phyloP scores from a whole-genome alignment of 345 rosid species.

The Corchorus capsularis region DNA sequence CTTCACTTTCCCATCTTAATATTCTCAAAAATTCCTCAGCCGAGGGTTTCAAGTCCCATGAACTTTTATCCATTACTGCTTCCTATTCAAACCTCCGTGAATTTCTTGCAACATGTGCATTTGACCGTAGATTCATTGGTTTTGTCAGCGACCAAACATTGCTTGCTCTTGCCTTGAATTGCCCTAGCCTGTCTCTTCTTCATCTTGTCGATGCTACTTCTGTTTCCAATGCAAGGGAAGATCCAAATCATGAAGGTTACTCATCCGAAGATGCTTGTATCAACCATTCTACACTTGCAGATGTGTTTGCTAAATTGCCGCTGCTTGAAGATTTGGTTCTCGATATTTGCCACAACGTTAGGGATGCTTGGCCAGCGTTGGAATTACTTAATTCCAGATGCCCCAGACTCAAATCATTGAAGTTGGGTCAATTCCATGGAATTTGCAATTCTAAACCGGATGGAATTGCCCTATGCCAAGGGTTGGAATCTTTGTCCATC shows the following conservation, averaged over 20 bases:
- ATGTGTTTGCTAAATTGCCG: constrained; percentile 35
- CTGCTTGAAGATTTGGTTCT: constrained; percentile 39
- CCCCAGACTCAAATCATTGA: constrained; percentile 31
- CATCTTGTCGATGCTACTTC: constrained; percentile 40
- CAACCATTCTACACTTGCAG: constrained; percentile 14
- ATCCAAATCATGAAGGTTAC: constrained; percentile 30
- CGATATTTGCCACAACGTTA: constrained; percentile 36
- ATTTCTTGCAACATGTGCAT: constrained; percentile 34
- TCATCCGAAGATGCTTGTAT: constrained; percentile 34
- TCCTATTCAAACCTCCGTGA: constrained; percentile 36
- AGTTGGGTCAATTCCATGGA: constrained; percentile 42
- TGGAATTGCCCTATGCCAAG: constrained; percentile 40
- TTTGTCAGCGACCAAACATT: constrained; percentile 40
- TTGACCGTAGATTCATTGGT: constrained; percentile 37
- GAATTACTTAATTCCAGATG: constrained; percentile 35
- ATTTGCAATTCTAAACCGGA: constrained; percentile 37
- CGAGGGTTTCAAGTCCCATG: constrained; percentile 44
- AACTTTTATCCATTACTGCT: constrained; percentile 36
- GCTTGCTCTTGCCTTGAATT: constrained; percentile 33
- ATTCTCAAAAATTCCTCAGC: constrained; percentile 33
- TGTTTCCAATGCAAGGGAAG: constrained; percentile 6
- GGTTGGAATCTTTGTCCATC: constrained; percentile 38
- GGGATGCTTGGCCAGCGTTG: constrained; percentile 32
- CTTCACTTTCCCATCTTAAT: constrained; percentile 34
- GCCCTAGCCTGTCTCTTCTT: constrained; percentile 35